Base-by-base conservation (phyloP, 2,329 filamentous ascomycete species). In the Lasiodiplodia sp. region DNA sequence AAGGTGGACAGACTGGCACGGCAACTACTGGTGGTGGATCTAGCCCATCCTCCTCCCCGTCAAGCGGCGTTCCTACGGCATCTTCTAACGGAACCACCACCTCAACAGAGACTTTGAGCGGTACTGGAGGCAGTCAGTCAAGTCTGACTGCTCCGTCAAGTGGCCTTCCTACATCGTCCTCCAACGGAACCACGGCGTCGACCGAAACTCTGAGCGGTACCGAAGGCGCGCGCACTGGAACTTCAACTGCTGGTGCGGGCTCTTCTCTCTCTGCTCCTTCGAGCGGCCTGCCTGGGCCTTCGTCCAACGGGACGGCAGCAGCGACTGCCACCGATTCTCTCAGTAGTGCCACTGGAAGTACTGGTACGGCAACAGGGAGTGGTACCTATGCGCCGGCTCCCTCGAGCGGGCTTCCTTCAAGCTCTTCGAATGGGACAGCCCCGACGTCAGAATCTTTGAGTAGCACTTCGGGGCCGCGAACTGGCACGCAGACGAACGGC, bases 181-280 rank as follows among this genome's bases (percentile, higher is more conserved):
- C 51, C 11, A 66, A 55, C 21, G 63, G 25, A 5, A 66, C 63
- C 1, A 47, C 25, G 10, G 11, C 65, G 4, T 16, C 40, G 21
- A 56, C 64, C 38, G 52, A 38, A 7, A 21, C 37, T 18, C 28
- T 57, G 37, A 58, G 53, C 53, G 49, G 40, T 8, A 49, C 37
- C 21, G 49, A 28, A 28, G 52, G 34, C 3, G 38, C 8, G 16
- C 47, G 31, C 12, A 21, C 56, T 6, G 56, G 40, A 2, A 58
- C 64, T n/a, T 40, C 28, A 14, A 49, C 38, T 1, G 31, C 51
- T 44, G 40, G 40, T 44, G 6, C 40, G 21, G 44, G 23, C 2
- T 10, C 51, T 12, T n/a, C 16, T 28, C 28, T 21, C 25, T 25
- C 49, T 7, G 28, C 51, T 11, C 28, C 40, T 21, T 21, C 44